A percentile compares a stretch with the other conserved stretches of the same genome.
Evolutionary conservation across 225 moss, liverwort and hornwort species (phyloP).

Genomic region (Rhytidiadelphus loreus): DNA sequence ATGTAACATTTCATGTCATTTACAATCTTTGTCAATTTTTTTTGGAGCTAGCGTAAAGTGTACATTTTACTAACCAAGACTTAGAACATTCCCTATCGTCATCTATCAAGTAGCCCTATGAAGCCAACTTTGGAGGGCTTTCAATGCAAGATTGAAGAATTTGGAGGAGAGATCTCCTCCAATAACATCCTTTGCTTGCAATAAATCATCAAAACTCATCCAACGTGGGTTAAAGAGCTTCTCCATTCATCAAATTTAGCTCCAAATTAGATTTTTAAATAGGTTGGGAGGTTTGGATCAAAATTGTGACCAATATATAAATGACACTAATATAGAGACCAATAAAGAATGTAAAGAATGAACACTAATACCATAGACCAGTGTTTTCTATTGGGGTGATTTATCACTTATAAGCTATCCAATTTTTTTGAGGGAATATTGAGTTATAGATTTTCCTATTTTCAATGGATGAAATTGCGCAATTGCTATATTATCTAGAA

Average conservation of each 20-base stretch:
- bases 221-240: too few species aligned
- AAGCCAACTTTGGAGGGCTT: background rate
- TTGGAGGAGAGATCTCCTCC: accelerated
- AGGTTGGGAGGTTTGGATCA: background rate
- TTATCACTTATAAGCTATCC: too few species aligned
- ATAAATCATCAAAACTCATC: background rate
- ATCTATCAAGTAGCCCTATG: accelerated
- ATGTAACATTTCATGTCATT: background rate
- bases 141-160: background rate
- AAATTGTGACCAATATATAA: background rate
- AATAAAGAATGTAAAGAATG: too few species aligned
- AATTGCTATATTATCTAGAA: too few species aligned
- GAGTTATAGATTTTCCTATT: accelerated
- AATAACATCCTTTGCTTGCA: accelerated
- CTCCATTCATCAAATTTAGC: background rate
- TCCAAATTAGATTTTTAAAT: accelerated
- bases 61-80: background rate
- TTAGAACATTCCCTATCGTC: too few species aligned
- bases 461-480: too few species aligned
- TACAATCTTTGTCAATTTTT: background rate
- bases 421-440: too few species aligned
- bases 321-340: background rate
- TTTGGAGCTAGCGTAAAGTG: background rate
- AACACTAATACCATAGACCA: too few species aligned
- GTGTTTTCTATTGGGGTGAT: too few species aligned